Evolutionary conservation across 495 filamentous ascomycete species (phyloP).

Genomic region (Acidomyces sp.): DNA sequence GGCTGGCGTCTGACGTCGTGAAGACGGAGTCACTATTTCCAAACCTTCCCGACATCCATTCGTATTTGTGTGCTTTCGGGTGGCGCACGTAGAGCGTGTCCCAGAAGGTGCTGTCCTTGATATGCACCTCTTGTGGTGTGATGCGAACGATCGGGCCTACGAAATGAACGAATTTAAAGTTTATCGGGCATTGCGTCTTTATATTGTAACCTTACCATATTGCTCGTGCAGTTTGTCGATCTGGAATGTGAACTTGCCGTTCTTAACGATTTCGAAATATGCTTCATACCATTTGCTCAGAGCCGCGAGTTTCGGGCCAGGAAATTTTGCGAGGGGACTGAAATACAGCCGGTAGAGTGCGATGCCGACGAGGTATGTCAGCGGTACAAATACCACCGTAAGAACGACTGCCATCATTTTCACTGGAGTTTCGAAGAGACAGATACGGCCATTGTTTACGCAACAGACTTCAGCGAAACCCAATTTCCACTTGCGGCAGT

Average conservation of each 20-base stretch:
- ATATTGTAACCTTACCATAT: slow-evolving; percentile 15
- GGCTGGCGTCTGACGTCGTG: neutral
- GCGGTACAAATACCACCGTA: no score
- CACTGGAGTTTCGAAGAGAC: no score
- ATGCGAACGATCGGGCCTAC: slow-evolving; percentile 24
- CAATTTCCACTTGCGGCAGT: no score
- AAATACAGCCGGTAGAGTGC: slow-evolving; percentile 17
- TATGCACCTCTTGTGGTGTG: slow-evolving; percentile 26
- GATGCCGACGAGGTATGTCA: neutral
- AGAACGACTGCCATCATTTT: no score
- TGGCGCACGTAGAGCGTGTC: slow-evolving; percentile 16
- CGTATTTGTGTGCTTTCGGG: neutral
- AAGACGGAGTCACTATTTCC: neutral
- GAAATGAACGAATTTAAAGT: neutral
- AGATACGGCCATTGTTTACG: no score
- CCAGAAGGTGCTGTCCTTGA: slow-evolving; percentile 20
- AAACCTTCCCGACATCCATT: neutral
- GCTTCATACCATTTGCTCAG: slow-evolving; percentile 22
- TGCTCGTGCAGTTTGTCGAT: slow-evolving; percentile 15
- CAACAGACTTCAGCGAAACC: no score
- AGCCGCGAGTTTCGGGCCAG: slow-evolving; percentile 21
- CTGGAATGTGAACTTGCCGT: slow-evolving; percentile 12
- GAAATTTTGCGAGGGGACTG: slow-evolving; percentile 15
- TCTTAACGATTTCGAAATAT: slow-evolving; percentile 20
- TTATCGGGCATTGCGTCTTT: neutral